phyloP scores from a whole-genome alignment of 768 basidiomycete genomes.

The Psilocybe tampanensis region DNA sequence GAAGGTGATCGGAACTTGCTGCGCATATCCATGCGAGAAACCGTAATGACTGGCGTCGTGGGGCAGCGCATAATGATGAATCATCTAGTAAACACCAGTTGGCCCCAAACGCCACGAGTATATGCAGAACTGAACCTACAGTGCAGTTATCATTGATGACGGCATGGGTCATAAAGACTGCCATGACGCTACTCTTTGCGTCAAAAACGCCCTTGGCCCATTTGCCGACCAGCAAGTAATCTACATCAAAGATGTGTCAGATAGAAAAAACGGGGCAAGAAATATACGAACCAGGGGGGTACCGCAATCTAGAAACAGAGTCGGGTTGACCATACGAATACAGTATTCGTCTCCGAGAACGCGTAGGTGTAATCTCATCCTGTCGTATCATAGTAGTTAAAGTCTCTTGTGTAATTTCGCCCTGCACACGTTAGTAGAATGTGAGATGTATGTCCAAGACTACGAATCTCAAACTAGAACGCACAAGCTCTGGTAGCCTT shows the following conservation, averaged over 20 bases:
- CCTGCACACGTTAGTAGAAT: slow-evolving; percentile 46
- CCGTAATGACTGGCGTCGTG: slow-evolving; percentile 25
- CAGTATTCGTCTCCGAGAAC: slow-evolving; percentile 54
- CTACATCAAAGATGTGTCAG: slow-evolving; percentile 32
- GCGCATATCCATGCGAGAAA: slow-evolving; percentile 15
- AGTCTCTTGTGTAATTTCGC: slow-evolving; percentile 72
- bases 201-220: slow-evolving; percentile 66
- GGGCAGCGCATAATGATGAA: slow-evolving; percentile 45
- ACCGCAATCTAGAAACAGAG: slow-evolving; percentile 54
- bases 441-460: not conserved
- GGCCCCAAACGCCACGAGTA: too few species aligned
- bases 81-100: slow-evolving; percentile 36
- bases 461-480: not conserved
- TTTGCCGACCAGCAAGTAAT: slow-evolving; percentile 55
- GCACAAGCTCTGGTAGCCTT: slow-evolving; percentile 18
- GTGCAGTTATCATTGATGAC: slow-evolving; percentile 64
- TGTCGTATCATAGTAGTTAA: slow-evolving; percentile 73
- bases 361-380: slow-evolving; percentile 64
- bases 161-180: slow-evolving; percentile 74
- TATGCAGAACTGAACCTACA: slow-evolving; percentile 28
- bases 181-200: slow-evolving; percentile 55
- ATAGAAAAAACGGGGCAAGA: not conserved
- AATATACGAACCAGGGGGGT: slow-evolving; percentile 51
- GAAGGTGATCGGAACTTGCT: slow-evolving; percentile 68
- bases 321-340: slow-evolving; percentile 46